Percentiles rank a stretch among this genome's conserved stretches.
These are phyloP conservation scores for Neopestalotiopsis sp. DNA, from an alignment of 2,329 filamentous ascomycete genomes.

Conservation along the genomic window DNA sequence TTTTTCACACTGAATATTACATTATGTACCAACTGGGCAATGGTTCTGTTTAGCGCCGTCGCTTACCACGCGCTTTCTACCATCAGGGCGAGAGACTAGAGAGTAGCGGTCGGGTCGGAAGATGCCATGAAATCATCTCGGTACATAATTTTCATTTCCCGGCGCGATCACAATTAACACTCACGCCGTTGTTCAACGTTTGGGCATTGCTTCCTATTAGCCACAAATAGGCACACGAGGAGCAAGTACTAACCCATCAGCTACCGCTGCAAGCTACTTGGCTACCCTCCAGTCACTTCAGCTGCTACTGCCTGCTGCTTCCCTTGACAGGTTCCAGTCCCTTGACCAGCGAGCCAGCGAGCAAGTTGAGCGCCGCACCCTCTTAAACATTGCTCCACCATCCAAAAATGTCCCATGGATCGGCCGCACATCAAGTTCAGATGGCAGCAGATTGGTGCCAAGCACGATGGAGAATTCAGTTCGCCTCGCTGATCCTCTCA, in stretches of 20 bases:
- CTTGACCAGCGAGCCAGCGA: too few relatives aligned
- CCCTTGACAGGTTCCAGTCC: too few relatives aligned
- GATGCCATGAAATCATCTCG: neutral
- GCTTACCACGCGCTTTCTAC: neutral
- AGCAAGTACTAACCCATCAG: too few relatives aligned
- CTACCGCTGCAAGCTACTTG: too few relatives aligned
- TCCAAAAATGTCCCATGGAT: neutral
- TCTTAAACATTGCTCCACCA: neutral
- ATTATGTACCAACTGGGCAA: neutral
- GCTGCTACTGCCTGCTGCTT: too few relatives aligned
- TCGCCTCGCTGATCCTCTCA: neutral
- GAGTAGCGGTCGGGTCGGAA: slow-evolving; percentile 1
- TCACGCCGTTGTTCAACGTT: neutral
- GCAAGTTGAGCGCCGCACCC: too few relatives aligned
- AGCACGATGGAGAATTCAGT: neutral
- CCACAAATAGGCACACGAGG: neutral
- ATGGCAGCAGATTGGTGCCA: neutral
- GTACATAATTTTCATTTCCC: neutral
- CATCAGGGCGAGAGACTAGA: neutral
- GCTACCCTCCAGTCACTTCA: too few relatives aligned
- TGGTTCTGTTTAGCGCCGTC: neutral
- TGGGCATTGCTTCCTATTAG: neutral
- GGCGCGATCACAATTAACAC: neutral
- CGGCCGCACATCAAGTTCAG: slow-evolving; percentile 1
- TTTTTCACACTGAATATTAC: neutral